Evolutionary conservation across 1,139 yeast species (phyloP).

Genomic region (Blastobotrys malaysiensis): DNA sequence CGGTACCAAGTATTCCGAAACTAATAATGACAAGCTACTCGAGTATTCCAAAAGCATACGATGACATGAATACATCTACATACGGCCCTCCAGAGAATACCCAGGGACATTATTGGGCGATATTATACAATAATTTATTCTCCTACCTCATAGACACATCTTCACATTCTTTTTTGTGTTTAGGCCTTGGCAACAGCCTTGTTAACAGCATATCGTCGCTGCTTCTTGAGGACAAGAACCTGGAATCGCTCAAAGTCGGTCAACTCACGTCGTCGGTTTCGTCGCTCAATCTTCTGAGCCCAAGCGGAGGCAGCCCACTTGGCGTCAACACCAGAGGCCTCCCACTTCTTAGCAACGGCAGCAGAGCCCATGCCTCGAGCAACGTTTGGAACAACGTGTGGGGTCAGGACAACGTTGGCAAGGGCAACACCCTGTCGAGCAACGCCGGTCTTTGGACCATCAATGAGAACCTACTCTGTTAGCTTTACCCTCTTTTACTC

Average conservation of each 20-base stretch:
- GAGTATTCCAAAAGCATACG: no score
- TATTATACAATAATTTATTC: neutral
- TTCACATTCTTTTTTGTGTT: constrained; percentile 18
- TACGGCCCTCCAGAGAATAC: no score
- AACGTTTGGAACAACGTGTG: constrained; percentile 74
- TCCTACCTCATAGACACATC: neutral
- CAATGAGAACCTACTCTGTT: constrained; percentile 67
- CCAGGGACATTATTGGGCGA: no score
- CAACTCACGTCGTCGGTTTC: constrained; percentile 86
- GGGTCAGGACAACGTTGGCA: constrained; percentile 88
- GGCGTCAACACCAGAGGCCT: constrained; percentile 78
- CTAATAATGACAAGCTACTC: no score
- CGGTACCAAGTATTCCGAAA: no score
- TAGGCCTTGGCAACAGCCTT: constrained; percentile 89
- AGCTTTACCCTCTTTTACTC: neutral
- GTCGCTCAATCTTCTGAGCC: constrained; percentile 98
- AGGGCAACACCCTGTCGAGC: constrained; percentile 89
- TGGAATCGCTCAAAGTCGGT: constrained; percentile 99
- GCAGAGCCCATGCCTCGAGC: constrained; percentile 94
- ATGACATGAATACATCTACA: no score
- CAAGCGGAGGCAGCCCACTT: constrained; percentile 93
- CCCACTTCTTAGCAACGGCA: constrained; percentile 88
- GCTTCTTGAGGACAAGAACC: constrained; percentile 94
- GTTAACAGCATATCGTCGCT: constrained; percentile 91
- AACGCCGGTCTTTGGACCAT: constrained; percentile 86